These are phyloP conservation scores for Pythium apleroticum DNA, from an alignment of 352 stramenopile species.

Conservation along the genomic window DNA sequence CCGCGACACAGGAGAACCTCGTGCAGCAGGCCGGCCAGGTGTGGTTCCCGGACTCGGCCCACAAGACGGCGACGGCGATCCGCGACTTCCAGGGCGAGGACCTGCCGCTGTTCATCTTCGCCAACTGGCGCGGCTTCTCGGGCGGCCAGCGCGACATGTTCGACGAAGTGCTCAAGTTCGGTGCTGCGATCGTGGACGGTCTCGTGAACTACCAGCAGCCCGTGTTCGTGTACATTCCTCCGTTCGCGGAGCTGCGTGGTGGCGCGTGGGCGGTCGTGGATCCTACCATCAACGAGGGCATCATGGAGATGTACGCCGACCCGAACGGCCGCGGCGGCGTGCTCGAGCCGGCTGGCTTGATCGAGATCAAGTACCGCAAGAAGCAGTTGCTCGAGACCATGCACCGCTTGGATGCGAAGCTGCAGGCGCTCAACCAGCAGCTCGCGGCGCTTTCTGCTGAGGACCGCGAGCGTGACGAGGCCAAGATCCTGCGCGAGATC, in stretches of 20 bases:
- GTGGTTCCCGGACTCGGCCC: conserved; percentile 99
- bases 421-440: conserved; percentile 84
- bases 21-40: conserved; percentile 98
- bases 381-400: conserved; percentile 97
- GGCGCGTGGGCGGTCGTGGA: conserved; percentile 99
- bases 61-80: conserved; percentile 99
- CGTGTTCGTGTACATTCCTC: conserved; percentile 99
- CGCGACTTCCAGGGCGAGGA: conserved; percentile 99
- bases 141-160: conserved; percentile 99
- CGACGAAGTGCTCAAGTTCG: conserved; percentile 99
- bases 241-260: conserved; percentile 97
- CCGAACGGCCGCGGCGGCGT: conserved; percentile 94
- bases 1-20: conserved; percentile 96
- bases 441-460: conserved; percentile 61
- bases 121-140: conserved; percentile 99
- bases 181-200: conserved; percentile 99
- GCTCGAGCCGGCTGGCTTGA: conserved; percentile 97
- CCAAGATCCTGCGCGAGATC: conserved; percentile 90
- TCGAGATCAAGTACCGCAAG: conserved; percentile 99
- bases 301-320: conserved; percentile 99
- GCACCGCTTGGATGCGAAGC: conserved; percentile 95
- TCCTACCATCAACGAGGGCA: conserved; percentile 98
- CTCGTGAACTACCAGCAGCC: conserved; percentile 99
- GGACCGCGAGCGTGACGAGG: conserved; percentile 39
- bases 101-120: conserved; percentile 99